Evolutionary conservation across 2,329 filamentous ascomycete species (phyloP), one percentile per base, ranked within the genome.

Genomic region (Uncinocarpus reesii): DNA sequence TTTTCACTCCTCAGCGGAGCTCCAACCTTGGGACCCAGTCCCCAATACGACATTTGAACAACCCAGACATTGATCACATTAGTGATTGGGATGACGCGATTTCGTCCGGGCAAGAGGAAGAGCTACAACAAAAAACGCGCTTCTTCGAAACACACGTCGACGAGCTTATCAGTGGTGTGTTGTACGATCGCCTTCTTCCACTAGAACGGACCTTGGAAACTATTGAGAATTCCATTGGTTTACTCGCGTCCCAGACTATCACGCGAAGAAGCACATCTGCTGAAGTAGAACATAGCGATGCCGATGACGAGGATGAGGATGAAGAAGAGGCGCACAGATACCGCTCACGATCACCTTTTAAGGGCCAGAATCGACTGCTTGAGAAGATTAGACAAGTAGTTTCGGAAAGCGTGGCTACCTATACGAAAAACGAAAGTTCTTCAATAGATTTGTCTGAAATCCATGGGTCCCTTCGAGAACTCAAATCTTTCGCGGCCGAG

Each of bases 61-160:
- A 74, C 51, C 75, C 74, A 20, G 65, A 67, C 28, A 76, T 77
- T 52, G 71, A 82, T 13, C 80, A 83, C 20, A 77, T 81, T 51
- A 95, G 89, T 62, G 90, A 96, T 64, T 98, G 92, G 92, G 88
- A 94, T 60, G 84, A 84, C 60, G 80, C 83, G 40, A 81, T 95
- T 53, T 83, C 84, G 7, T 85, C 86, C 15, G 81, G 83, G 28
- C 86, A 93, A 59, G 86, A 93, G 50, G 78, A 80, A 43, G 95
- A 94, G 65, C 72, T 96, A 48, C 80, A 85, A 55, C 80, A 81
- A 46, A 80, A 88, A 41, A 86, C 85, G 54, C 78, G 80, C 40
- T 96, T 95, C 74, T 95, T 96, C 59, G 88, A 96, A 60, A 83
- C 80, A 40, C 88, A 86, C 60, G 86, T 98, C 53, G 88, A 95